Base-by-base conservation (phyloP, 1,139 yeast species). In the Yamadazyma sp. region DNA sequence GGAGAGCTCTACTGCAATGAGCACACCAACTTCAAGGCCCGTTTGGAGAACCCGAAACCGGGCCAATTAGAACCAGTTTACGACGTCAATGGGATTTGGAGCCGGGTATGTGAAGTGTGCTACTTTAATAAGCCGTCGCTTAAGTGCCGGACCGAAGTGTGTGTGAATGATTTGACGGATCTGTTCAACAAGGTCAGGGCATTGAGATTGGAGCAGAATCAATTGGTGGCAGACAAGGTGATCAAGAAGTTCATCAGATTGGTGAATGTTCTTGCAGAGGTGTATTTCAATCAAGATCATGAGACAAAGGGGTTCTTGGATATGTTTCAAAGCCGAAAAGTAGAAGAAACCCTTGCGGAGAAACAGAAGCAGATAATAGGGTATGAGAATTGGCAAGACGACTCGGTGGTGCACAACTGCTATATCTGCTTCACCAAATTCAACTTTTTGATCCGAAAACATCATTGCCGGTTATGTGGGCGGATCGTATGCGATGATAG, bases 401-500 rank as follows among this genome's bases (percentile, higher is more conserved):
- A 83, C 49, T 46, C 61, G 1, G 54, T 51, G 2, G 72, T 74
- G 0, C 51, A 65, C 0, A 64, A 69, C 43, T 92, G 98, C 56
- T 69, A 77, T 3, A 66, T 86, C 4, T 92, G 98, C 52, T 58
- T 66, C 16, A 65, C 70, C 10, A 53, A 56, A 26, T 92, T 88
- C 57, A 71, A 71, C 21, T 62, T 85, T 34, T 57, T 83, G 5
- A 56, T 78, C 15, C 68, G 96, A 40, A 88, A 86, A 50, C 97
- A 92, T 55, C 97, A 88, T 56, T 88, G 96, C 56, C 67, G 96
- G 24, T 59, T 87, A 24, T 92, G 97, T 64, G 97, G 97, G 0
- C 56, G 62, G 23, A 76, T 86, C 1, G 89, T 88, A 0, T 90
- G 97, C 62, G 95, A 86, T 28, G 84, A 82, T 51, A 54, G 73